Conservation (phyloP, 495 filamentous ascomycete species). For the Hypoxylon crocopeplum region DNA sequence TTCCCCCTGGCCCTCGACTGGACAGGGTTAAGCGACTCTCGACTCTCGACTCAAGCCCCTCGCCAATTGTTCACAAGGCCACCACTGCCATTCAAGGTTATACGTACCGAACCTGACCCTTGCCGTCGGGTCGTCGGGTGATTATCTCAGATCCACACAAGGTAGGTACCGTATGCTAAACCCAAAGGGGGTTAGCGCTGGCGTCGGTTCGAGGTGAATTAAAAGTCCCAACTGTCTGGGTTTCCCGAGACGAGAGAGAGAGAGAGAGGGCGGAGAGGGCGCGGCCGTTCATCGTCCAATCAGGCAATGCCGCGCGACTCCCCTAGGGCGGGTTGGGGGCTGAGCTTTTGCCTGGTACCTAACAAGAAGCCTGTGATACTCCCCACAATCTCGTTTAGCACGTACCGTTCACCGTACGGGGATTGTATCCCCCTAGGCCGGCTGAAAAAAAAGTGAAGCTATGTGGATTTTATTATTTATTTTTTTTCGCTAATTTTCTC, state of each 20-base stretch:
- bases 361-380: too few species aligned
- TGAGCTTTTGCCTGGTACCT: too few species aligned
- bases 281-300: slow-evolving; percentile 32
- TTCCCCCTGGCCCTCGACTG: too few species aligned
- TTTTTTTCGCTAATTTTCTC: too few species aligned
- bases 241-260: slow-evolving; percentile 16
- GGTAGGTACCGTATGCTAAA: slow-evolving; percentile 17
- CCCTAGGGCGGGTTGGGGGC: slow-evolving; percentile 3
- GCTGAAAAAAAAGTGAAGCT: slow-evolving; percentile 9
- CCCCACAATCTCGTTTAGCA: slow-evolving; percentile 38
- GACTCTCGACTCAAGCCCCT: neutral
- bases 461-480: neutral
- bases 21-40: neutral
- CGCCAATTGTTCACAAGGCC: slow-evolving; percentile 9
- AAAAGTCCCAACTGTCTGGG: slow-evolving; percentile 34
- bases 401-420: neutral
- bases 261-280: neutral
- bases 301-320: slow-evolving; percentile 18
- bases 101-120: slow-evolving; percentile 7
- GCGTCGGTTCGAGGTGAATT: neutral
- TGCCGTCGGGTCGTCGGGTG: slow-evolving; percentile 30
- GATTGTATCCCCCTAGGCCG: neutral
- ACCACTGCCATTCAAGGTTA: neutral
- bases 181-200: neutral
- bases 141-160: slow-evolving; percentile 30